phyloP scores from a whole-genome alignment of 2,329 filamentous ascomycete genomes.

The Zymoseptoria passerinii region DNA sequence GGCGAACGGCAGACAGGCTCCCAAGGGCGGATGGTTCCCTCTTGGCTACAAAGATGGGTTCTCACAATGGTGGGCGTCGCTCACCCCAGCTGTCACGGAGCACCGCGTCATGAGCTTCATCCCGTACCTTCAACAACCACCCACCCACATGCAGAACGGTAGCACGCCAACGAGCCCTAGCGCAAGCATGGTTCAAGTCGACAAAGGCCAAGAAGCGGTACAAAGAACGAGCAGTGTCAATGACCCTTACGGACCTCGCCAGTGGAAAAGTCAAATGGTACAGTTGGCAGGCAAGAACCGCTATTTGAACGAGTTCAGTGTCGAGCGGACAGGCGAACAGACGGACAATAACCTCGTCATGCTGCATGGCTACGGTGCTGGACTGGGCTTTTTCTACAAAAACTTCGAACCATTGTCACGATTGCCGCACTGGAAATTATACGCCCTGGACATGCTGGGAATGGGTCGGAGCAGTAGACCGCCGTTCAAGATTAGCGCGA shows the following conservation, averaged over 20 bases:
- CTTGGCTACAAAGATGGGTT: constrained; percentile 86
- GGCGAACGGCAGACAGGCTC: constrained; percentile 7
- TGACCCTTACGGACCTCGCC: constrained; percentile 76
- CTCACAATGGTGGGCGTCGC: constrained; percentile 84
- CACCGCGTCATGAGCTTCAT: constrained; percentile 80
- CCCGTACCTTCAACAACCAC: constrained; percentile 68
- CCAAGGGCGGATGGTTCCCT: constrained; percentile 52
- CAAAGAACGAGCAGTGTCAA: constrained; percentile 38
- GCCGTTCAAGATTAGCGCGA: constrained; percentile 72
- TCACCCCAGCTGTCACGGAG: constrained; percentile 78
- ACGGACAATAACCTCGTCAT: constrained; percentile 85
- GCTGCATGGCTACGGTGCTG: constrained; percentile 92
- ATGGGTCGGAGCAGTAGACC: constrained; percentile 87
- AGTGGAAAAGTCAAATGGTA: constrained; percentile 82
- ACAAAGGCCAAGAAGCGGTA: constrained; percentile 33
- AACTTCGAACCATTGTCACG: constrained; percentile 87
- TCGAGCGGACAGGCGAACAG: constrained; percentile 72
- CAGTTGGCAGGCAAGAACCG: constrained; percentile 76
- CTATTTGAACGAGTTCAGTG: constrained; percentile 83
- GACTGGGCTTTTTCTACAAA: constrained; percentile 95
- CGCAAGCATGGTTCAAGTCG: constrained; percentile 33
- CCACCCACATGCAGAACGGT: constrained; percentile 57
- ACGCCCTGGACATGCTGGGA: constrained; percentile 87
- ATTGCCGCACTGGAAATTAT: constrained; percentile 73
- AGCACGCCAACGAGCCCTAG: constrained; percentile 40